Evolutionary conservation across 75 land plant species (phyloP).

Genomic region (Cunninghamia lanceolata): DNA sequence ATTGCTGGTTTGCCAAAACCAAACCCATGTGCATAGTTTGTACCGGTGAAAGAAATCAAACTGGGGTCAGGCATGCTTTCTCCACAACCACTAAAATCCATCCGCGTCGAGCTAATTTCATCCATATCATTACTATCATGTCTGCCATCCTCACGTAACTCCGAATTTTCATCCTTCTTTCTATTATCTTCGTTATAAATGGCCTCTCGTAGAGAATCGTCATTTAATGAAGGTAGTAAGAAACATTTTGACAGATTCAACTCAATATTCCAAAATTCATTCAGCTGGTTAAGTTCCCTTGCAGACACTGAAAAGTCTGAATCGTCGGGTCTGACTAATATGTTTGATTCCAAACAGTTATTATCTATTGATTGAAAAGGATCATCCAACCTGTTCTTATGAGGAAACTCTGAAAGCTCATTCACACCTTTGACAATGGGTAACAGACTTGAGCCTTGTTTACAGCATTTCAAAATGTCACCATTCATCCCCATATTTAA

Average conservation of each 20-base stretch:
- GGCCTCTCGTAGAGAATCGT: slow-evolving; percentile 47
- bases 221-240: slow-evolving; percentile 67
- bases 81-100: neutral
- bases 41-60: slow-evolving; percentile 23
- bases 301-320: slow-evolving; percentile 37
- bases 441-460: neutral
- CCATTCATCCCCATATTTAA: neutral
- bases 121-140: neutral
- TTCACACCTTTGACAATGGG: neutral
- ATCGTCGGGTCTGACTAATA: slow-evolving; percentile 37
- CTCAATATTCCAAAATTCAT: slow-evolving; percentile 32
- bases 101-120: neutral
- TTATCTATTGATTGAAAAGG: neutral
- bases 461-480: neutral
- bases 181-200: slow-evolving; percentile 35
- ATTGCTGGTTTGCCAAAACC: slow-evolving; percentile 44
- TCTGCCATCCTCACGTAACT: slow-evolving; percentile 6
- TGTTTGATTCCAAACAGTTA: neutral
- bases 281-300: slow-evolving; percentile 21
- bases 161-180: neutral
- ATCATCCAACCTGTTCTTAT: neutral
- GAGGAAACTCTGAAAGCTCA: neutral
- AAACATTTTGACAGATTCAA: slow-evolving; percentile 44
- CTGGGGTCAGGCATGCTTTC: neutral
- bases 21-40: slow-evolving; percentile 61